Evolutionary conservation across 768 basidiomycete species (phyloP).

Genomic region (Rhizopogon sp.): DNA sequence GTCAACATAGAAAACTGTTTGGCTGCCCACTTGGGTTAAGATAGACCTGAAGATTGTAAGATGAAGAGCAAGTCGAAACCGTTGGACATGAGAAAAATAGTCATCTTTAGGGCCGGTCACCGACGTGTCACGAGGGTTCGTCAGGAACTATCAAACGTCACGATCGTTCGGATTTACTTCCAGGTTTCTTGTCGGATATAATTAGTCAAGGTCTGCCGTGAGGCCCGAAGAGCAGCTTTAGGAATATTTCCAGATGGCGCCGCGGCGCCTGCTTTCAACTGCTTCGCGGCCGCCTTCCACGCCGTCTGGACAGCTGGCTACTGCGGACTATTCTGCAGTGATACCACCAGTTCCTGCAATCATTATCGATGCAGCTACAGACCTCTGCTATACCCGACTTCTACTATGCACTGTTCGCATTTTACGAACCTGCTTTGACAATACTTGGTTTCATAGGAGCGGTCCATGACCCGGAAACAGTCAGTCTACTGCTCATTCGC

Average conservation of each 20-base stretch:
- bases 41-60: constrained; percentile 52
- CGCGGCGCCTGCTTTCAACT: neutral
- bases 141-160: no score
- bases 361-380: constrained; percentile 31
- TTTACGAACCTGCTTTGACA: constrained; percentile 70
- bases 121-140: no score
- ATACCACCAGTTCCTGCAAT: neutral
- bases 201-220: no score
- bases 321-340: neutral
- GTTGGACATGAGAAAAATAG: neutral
- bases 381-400: constrained; percentile 64
- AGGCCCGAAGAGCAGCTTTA: no score
- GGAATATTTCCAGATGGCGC: no score
- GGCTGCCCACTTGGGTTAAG: constrained; percentile 65
- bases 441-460: constrained; percentile 63
- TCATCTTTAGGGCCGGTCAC: constrained; percentile 23
- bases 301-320: neutral
- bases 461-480: constrained; percentile 57
- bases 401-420: constrained; percentile 70
- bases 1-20: constrained; percentile 34
- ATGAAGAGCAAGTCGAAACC: constrained; percentile 21
- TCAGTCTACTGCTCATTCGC: constrained; percentile 25
- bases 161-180: no score
- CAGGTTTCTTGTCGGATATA: no score
- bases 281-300: neutral